Evolutionary conservation across 1,284 basidiomycete species (phyloP).

Genomic region (Stereum hirsutum): DNA sequence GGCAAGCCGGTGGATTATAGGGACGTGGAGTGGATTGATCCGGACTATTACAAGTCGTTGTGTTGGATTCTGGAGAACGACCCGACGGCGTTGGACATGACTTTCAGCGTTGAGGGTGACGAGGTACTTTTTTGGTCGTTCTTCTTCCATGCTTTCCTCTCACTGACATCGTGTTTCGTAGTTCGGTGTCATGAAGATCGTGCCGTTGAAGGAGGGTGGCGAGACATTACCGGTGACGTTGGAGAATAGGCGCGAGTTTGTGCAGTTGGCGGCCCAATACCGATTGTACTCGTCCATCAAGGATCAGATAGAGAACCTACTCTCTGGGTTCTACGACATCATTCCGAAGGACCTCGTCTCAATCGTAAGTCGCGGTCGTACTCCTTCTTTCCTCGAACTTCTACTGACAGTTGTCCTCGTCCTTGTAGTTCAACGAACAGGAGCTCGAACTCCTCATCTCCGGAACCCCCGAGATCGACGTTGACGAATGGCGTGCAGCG

Average conservation of each 20-base stretch:
- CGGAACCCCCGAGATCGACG: conserved; percentile 96
- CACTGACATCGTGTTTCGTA: conserved; percentile 21
- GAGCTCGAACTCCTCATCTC: conserved; percentile 98
- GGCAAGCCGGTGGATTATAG: conserved; percentile 88
- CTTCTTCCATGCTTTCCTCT: not conserved
- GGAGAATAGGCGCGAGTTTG: conserved; percentile 96
- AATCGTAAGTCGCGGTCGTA: conserved; percentile 42
- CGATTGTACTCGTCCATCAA: conserved; percentile 92
- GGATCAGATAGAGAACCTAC: conserved; percentile 90
- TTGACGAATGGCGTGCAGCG: conserved; percentile 96
- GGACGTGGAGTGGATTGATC: conserved; percentile 95
- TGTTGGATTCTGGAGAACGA: conserved; percentile 92
- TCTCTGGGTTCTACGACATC: conserved; percentile 93
- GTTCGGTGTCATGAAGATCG: conserved; percentile 85
- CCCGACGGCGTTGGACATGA: conserved; percentile 78
- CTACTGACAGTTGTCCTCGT: conserved; percentile 19
- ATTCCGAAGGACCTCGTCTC: conserved; percentile 81
- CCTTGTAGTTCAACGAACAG: conserved; percentile 87
- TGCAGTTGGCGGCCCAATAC: conserved; percentile 87
- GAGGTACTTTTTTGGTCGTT: conserved; percentile 46
- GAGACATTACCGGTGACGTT: conserved; percentile 81
- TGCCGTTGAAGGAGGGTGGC: conserved; percentile 82
- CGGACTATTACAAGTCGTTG: conserved; percentile 91
- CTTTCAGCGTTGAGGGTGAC: conserved; percentile 86
- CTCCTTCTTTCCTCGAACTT: conserved; percentile 15